These are phyloP conservation scores for Prinsepia uniflora DNA, from an alignment of 306 rosid species.

Conservation along the genomic window DNA sequence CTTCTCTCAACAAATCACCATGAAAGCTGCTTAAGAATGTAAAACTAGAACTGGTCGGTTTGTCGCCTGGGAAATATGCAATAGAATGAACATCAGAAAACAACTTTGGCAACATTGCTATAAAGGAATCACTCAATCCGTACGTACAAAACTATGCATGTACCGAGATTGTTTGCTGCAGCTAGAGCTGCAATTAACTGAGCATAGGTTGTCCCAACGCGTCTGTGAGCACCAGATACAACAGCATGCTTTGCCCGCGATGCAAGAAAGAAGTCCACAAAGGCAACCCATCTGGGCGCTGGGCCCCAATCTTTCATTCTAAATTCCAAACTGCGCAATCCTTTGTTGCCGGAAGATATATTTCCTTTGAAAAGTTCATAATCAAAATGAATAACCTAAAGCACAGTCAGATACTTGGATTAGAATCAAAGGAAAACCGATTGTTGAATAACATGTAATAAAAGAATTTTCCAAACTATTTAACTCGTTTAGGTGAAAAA, in stretches of 20 bases:
- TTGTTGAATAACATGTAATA: background rate
- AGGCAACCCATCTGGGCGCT: constrained; percentile 98
- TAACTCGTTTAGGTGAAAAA: background rate
- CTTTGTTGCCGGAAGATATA: constrained; percentile 36
- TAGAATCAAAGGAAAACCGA: constrained; percentile 3
- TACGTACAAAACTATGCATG: background rate
- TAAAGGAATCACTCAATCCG: background rate
- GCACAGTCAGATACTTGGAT: background rate
- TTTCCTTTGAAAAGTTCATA: constrained; percentile 72
- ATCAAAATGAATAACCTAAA: constrained; percentile 86
- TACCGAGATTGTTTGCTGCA: constrained; percentile 73
- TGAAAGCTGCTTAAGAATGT: constrained; percentile 82
- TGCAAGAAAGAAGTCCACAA: constrained; percentile 95
- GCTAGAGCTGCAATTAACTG: constrained; percentile 88
- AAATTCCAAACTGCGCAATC: constrained; percentile 52
- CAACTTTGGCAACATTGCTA: background rate
- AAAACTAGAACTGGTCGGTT: constrained; percentile 50
- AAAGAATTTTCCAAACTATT: background rate
- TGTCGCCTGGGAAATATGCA: constrained; percentile 43
- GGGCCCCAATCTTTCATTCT: constrained; percentile 97
- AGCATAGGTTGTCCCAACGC: constrained; percentile 96
- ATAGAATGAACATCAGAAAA: background rate
- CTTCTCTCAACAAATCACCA: constrained; percentile 59
- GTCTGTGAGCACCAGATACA: constrained; percentile 88
- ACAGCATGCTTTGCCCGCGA: constrained; percentile 74